These are phyloP conservation scores for Hydnomerulius pinastri DNA, from an alignment of 768 basidiomycete species.

Conservation along the genomic window DNA sequence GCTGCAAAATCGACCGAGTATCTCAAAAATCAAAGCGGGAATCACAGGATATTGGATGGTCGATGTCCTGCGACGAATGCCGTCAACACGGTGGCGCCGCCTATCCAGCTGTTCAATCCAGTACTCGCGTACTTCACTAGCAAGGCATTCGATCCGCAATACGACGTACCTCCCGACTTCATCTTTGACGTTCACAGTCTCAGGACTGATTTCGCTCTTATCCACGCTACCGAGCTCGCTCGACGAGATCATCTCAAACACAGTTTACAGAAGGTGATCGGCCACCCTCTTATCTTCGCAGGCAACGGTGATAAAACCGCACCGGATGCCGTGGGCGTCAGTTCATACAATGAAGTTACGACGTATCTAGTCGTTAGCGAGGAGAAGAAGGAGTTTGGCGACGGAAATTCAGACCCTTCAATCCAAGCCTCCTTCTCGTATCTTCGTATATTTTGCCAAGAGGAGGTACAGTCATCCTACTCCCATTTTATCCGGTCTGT, in stretches of 20 bases:
- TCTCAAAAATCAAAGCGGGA: background rate
- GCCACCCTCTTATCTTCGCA: background rate
- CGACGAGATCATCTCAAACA: background rate
- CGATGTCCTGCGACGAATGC: background rate
- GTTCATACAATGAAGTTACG: background rate
- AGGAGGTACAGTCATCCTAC: constrained; percentile 1
- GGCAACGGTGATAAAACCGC: background rate
- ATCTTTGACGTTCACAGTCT: constrained; percentile 9
- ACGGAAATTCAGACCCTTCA: constrained; percentile 31
- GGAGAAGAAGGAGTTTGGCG: constrained; percentile 29
- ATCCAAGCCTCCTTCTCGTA: constrained; percentile 31
- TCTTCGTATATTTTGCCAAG: constrained; percentile 11
- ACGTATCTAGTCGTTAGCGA: constrained; percentile 18
- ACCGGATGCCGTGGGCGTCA: background rate
- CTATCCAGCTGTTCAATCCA: constrained; percentile 29
- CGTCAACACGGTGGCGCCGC: constrained; percentile 15
- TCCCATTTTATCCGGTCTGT: background rate
- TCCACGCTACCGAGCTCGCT: constrained; percentile 7
- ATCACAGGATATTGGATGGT: constrained; percentile 12
- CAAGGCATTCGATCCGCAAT: constrained; percentile 14
- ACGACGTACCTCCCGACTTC: constrained; percentile 9
- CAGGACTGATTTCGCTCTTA: constrained; percentile 13
- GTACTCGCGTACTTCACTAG: constrained; percentile 29
- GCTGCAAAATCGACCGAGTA: constrained; percentile 13
- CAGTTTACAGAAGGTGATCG: constrained; percentile 1